Evolutionary conservation across 2,329 filamentous ascomycete species (phyloP).

Genomic region (Verticillium isaacii): DNA sequence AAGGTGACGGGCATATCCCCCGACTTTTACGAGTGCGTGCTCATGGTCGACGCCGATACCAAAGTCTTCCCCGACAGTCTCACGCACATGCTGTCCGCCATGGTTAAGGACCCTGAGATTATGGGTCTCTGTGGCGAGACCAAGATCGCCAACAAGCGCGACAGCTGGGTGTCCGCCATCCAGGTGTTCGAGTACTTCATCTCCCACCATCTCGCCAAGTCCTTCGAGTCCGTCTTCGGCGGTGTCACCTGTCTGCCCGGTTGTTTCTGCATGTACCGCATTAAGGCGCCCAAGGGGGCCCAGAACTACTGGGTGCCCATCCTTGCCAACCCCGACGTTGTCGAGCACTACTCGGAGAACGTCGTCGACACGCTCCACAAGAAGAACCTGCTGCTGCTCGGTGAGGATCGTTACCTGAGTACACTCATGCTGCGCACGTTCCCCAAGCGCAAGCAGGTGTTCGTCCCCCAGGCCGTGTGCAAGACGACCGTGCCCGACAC

Average conservation of each 20-base stretch:
- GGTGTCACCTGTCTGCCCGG: constrained; percentile 98
- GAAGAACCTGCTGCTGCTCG: constrained; percentile 88
- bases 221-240: constrained; percentile 97
- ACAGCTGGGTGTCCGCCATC: constrained; percentile 94
- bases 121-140: constrained; percentile 99
- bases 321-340: constrained; percentile 94
- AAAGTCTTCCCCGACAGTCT: constrained; percentile 98
- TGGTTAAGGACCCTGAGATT: constrained; percentile 98
- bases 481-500: constrained; percentile 94
- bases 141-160: constrained; percentile 97
- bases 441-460: constrained; percentile 97
- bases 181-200: constrained; percentile 99
- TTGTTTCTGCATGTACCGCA: constrained; percentile 99
- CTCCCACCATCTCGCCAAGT: constrained; percentile 93
- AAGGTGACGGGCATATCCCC: constrained; percentile 97
- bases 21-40: constrained; percentile 94
- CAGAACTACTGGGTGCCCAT: constrained; percentile 99
- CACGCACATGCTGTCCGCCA: constrained; percentile 97
- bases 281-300: constrained; percentile 96
- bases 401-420: constrained; percentile 91
- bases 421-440: constrained; percentile 98
- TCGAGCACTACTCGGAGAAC: constrained; percentile 99
- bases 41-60: constrained; percentile 99
- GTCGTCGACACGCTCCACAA: constrained; percentile 97
- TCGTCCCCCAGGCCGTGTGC: constrained; percentile 97